A percentile compares a stretch with the other conserved stretches of the same genome.
Evolutionary conservation across 305 asterid species (phyloP).

Genomic region (Solanum chacoense): DNA sequence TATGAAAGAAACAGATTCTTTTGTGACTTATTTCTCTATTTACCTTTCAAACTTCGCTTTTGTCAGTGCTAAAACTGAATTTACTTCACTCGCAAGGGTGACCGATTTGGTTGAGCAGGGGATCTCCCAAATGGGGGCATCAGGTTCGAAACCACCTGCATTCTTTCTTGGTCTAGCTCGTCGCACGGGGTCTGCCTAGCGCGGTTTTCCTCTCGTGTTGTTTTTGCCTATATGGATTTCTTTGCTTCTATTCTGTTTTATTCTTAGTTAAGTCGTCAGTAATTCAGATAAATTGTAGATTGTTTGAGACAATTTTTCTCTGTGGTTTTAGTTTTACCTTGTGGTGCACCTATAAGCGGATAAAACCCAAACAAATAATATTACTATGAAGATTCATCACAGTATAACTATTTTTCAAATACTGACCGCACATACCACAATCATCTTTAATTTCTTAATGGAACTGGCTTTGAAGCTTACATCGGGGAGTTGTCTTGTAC

Average conservation of each 20-base stretch:
- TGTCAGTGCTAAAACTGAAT: not conserved
- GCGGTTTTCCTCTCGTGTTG: not conserved
- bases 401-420: not conserved
- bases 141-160: not conserved
- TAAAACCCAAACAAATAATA: not conserved
- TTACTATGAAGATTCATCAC: not conserved
- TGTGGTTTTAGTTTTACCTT: not conserved
- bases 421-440: not conserved
- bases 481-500: not conserved
- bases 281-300: not conserved
- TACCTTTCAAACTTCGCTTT: not conserved
- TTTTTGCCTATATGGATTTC: not conserved
- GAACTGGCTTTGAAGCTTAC: not conserved
- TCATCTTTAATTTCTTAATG: not conserved
- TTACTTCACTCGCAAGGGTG: not conserved
- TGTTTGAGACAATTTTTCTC: not conserved
- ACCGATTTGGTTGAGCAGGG: not conserved
- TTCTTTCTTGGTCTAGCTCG: not conserved
- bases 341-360: not conserved
- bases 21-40: not conserved
- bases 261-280: not conserved
- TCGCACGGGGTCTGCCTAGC: not conserved
- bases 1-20: not conserved
- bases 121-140: not conserved
- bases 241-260: not conserved